phyloP scores from a whole-genome alignment of 768 basidiomycete genomes.

The Suillus brevipes region DNA sequence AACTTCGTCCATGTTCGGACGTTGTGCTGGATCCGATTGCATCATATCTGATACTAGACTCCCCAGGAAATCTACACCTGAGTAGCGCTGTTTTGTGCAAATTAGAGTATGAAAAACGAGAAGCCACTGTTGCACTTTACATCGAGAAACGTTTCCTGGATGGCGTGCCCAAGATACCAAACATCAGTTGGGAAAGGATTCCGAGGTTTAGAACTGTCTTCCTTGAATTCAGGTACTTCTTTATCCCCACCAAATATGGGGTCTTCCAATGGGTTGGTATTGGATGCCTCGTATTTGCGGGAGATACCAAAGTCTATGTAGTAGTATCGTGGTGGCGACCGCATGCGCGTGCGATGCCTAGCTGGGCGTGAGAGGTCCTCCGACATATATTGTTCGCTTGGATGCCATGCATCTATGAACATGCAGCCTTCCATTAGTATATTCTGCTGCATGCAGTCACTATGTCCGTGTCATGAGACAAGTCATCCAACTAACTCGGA shows the following conservation, averaged over 20 bases:
- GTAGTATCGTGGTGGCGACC: conserved; percentile 32
- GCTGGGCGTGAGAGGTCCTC: conserved; percentile 20
- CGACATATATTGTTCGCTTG: conserved; percentile 6
- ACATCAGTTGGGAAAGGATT: conserved; percentile 47
- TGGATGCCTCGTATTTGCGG: conserved; percentile 26
- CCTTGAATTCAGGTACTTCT: conserved; percentile 40
- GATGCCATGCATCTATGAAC: conserved; percentile 31
- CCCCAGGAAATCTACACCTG: conserved; percentile 24
- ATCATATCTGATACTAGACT: conserved; percentile 35
- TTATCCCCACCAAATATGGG: conserved; percentile 45
- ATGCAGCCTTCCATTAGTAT: conserved; percentile 33
- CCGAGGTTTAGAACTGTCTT: conserved; percentile 22
- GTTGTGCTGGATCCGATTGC: conserved; percentile 31
- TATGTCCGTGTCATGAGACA: conserved; percentile 22
- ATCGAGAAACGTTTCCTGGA: conserved; percentile 30
- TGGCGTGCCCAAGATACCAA: conserved; percentile 43
- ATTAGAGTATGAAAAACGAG: neutral
- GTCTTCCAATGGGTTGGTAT: conserved; percentile 27
- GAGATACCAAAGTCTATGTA: conserved; percentile 41
- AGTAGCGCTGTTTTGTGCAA: neutral
- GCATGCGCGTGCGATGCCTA: conserved; percentile 30
- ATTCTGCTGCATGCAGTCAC: conserved; percentile 32
- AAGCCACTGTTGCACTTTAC: conserved; percentile 21
- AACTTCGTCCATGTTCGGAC: conserved; percentile 31
- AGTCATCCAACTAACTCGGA: neutral